Base-by-base conservation (phyloP, 176 grass and related monocot genomes). In the Cenchrus fungigraminus region DNA sequence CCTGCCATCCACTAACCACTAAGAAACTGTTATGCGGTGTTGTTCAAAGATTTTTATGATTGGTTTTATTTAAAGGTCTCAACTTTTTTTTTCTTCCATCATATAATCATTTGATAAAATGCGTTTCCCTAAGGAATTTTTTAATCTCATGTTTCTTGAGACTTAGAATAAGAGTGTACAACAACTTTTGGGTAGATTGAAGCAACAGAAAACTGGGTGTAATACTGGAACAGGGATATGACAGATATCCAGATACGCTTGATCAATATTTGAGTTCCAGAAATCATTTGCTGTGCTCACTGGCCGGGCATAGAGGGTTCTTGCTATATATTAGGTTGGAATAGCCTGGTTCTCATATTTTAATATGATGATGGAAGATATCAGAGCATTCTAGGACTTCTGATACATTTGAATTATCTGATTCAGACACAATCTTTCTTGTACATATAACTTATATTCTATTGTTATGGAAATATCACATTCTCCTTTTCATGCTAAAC, bases 81-180 rank as follows among this genome's bases (percentile, higher is more conserved):
- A 46, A 56, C 37, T 8, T 32, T 62, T 83, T 37, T 17, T 34
- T 71, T 71, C 57, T n/a, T 47, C 45, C 17, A 17, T 87, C 9
- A 28, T 75, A 52, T 32, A 32, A 32, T 32, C 28, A 57, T 76
- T 69, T 28, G 61, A 28, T 19, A 51, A 59, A 62, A 63, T 71
- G 4, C 34, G 66, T 55, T 74, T 69, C 22, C 17, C 12, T 16
- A 40, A 46, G 61, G 54, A 69, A 29, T 59, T 82, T n/a, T 69
- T 4, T 62, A 61, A 68, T 69, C 14, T 77, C 61, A 74, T 87
- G 70, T 66, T 81, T 12, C 62, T 82, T 60, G 71, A 76, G 52
- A 68, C 8, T 67, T 12, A 57, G 29, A 76, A 81, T 58, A 9
- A 40, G 28, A 25, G 11, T 75, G 12, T 67, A 47, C 67, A 50